Conservation (phyloP, 352 stramenopile species). For the Phytophthora pistaciae region DNA sequence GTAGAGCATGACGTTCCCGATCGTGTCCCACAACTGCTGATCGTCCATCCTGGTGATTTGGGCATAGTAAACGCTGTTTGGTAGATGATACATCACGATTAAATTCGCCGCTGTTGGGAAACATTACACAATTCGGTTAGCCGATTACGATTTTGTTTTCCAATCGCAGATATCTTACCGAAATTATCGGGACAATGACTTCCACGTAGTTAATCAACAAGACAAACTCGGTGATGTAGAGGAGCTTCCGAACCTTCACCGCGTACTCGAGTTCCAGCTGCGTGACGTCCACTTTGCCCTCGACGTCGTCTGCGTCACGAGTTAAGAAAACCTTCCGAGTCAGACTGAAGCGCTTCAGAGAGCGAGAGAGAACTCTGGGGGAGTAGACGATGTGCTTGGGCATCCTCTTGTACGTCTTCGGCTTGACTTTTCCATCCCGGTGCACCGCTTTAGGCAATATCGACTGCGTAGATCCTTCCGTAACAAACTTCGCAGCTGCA, state of each 20-base stretch:
- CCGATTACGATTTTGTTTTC: not conserved
- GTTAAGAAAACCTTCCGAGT: not conserved
- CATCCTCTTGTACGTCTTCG: not conserved
- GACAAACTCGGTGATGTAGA: slow-evolving; percentile 32
- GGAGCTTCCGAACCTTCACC: slow-evolving; percentile 4
- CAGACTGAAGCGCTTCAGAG: not conserved
- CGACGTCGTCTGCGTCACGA: not conserved
- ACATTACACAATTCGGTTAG: not conserved
- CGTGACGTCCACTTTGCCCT: not conserved
- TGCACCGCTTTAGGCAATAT: not conserved
- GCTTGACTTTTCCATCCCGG: not conserved
- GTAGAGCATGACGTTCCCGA: slow-evolving; percentile 18
- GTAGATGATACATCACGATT: slow-evolving; percentile 10
- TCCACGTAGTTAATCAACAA: slow-evolving; percentile 32
- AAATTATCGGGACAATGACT: slow-evolving; percentile 27
- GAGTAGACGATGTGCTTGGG: not conserved
- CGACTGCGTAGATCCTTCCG: not conserved
- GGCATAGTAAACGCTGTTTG: slow-evolving; percentile 23
- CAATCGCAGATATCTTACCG: not conserved
- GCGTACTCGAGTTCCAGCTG: slow-evolving; percentile 15
- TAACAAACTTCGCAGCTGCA: not conserved
- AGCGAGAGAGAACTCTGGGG: not conserved
- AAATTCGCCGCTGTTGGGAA: slow-evolving; percentile 9
- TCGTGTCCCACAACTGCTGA: slow-evolving; percentile 1
- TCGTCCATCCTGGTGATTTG: slow-evolving; percentile 6